Evolutionary conservation across 2,329 filamentous ascomycete genomes (phyloP).

Genomic region (Colletotrichum orbiculare): DNA sequence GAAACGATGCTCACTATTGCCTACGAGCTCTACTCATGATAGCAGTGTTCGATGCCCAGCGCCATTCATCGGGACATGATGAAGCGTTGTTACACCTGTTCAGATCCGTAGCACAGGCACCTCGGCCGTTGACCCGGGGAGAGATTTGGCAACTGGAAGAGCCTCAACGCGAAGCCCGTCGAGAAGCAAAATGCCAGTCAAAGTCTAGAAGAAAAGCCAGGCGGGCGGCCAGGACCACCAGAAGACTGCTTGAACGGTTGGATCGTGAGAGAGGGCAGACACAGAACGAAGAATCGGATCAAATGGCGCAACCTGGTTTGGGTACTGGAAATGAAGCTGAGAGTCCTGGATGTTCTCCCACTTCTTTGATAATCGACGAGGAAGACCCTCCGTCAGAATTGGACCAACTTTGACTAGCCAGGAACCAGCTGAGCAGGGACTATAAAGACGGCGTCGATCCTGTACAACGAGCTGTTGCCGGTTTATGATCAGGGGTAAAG

Average conservation of each 20-base stretch:
- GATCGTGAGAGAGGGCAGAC: background rate
- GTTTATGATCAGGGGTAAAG: too few species aligned
- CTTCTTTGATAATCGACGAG: too few species aligned
- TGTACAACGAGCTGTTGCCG: too few species aligned
- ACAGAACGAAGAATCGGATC: background rate
- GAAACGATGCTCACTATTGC: slow-evolving; percentile 44
- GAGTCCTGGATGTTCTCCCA: too few species aligned
- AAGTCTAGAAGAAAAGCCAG: background rate
- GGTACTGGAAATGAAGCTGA: slow-evolving; percentile 5
- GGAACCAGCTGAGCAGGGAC: too few species aligned
- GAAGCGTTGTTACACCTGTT: slow-evolving; percentile 6
- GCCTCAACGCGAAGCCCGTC: background rate
- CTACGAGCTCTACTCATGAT: slow-evolving; percentile 37
- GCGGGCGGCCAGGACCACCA: slow-evolving; percentile 4
- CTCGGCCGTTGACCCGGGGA: slow-evolving; percentile 10
- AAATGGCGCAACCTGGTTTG: background rate
- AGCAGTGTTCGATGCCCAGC: slow-evolving; percentile 24
- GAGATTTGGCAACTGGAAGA: slow-evolving; percentile 5
- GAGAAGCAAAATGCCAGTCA: background rate
- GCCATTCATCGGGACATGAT: background rate
- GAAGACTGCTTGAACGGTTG: slow-evolving; percentile 9
- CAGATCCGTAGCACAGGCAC: slow-evolving; percentile 8
- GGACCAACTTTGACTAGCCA: too few species aligned
- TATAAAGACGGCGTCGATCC: too few species aligned
- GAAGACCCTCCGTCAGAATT: too few species aligned